Evolutionary conservation across 768 basidiomycete genomes (phyloP), one percentile per base, ranked within the genome.

Genomic region (Xanthoconium purpureum): DNA sequence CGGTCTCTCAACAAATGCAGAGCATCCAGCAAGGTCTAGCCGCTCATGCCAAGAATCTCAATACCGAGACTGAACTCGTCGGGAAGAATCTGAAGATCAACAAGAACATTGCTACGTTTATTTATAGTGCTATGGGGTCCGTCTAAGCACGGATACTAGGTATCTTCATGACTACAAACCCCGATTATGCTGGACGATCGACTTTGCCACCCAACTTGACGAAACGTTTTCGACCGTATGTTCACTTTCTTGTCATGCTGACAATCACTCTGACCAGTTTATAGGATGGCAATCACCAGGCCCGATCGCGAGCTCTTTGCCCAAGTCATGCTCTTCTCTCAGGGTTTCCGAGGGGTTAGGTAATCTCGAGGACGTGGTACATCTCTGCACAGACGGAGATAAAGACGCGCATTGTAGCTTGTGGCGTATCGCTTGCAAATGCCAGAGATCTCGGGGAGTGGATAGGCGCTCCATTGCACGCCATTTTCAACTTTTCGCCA

Each of bases 121-220:
- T 32, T 7, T 43, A 18, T 24, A 18, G 9, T 18, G 20, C 43
- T 5, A 8, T 47, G 28, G 5, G 28, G 20, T 18, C 17, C 28
- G 9, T 10, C 48, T 71, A n/a, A 66, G 24, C 36, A 43, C 58
- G 49, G 58, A 18, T 46, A 55, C 13, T 59, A 91, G 91, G 92
- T 52, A 95, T 99, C 58, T 99, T 99, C 78, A 98, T 99, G 64
- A 99, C 97, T 6, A 98, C 93, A 62, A 99, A 99, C 73, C 97
- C 97, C 10, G 95, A 94, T 62, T 99, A 99, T 70, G 97, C 97
- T 63, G 97, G 96, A 63, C 93, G 97, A 57, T 98, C 97, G 14
- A 87, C 87, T 50, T 75, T 93, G 18, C 91, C 91, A 15, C 90
- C 91, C 39, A 93, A 92, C 69, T 73, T 93, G 67, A 91, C 93